These are phyloP conservation scores for Omphalotus guepiniiformis DNA, from an alignment of 768 basidiomycete species.

Conservation along the genomic window DNA sequence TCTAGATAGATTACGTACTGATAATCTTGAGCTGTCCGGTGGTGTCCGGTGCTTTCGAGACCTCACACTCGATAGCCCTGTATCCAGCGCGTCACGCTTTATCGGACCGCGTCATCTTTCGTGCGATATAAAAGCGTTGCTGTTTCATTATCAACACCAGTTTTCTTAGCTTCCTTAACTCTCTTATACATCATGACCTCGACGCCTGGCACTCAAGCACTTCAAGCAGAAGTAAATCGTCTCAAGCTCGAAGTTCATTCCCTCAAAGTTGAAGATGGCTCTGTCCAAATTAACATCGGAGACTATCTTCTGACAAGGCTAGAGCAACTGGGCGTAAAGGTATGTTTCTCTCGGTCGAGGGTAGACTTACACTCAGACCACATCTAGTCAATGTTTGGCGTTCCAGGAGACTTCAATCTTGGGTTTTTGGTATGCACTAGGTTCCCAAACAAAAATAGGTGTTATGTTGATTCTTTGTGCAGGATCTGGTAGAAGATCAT, in stretches of 20 bases:
- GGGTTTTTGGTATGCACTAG: constrained; percentile 45
- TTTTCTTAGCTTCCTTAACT: background rate
- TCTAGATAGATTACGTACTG: too few relatives aligned
- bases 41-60: too few relatives aligned
- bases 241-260: constrained; percentile 43
- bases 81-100: too few relatives aligned
- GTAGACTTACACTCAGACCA: background rate
- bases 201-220: constrained; percentile 17
- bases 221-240: constrained; percentile 43
- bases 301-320: constrained; percentile 61
- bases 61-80: too few relatives aligned
- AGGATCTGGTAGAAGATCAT: constrained; percentile 84
- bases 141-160: background rate
- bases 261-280: constrained; percentile 33
- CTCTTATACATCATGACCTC: background rate
- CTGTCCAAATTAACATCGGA: constrained; percentile 45
- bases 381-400: constrained; percentile 69
- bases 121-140: constrained; percentile 1
- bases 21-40: too few relatives aligned
- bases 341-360: constrained; percentile 23
- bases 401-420: constrained; percentile 87
- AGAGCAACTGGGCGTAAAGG: constrained; percentile 61
- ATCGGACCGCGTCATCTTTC: background rate
- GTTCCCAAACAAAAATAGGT: too few relatives aligned
- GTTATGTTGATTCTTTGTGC: constrained; percentile 7